Evolutionary conservation across 345 rosid species (phyloP).

Genomic region (Schrenkiella parvula): DNA sequence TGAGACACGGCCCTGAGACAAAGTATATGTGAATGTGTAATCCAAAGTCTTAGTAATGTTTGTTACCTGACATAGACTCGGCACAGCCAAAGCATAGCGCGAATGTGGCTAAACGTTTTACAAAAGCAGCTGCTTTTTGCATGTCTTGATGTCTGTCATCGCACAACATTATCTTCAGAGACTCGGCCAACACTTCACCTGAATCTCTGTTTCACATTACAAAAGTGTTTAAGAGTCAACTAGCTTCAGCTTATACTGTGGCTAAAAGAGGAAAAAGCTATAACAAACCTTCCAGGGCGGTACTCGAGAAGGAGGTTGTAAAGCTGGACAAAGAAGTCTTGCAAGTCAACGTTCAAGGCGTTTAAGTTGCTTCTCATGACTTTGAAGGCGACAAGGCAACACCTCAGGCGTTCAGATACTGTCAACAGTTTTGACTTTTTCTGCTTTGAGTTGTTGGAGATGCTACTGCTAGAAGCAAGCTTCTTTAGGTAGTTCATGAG

Average conservation of each 20-base stretch:
- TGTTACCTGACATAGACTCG: conserved; percentile 84
- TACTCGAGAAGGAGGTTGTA: conserved; percentile 86
- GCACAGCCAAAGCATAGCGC: conserved; percentile 79
- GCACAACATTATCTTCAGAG: conserved; percentile 87
- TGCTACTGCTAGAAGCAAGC: conserved; percentile 63
- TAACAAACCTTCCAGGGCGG: conserved; percentile 88
- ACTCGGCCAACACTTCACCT: conserved; percentile 83
- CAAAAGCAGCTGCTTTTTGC: conserved; percentile 98
- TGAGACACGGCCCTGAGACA: not conserved
- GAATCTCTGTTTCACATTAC: conserved; percentile 55
- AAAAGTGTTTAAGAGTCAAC: not conserved
- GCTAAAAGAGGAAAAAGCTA: not conserved
- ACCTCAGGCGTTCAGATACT: conserved; percentile 71
- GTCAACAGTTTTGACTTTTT: conserved; percentile 41
- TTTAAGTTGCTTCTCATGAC: conserved; percentile 94
- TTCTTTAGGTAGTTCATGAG: conserved; percentile 81
- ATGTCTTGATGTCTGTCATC: conserved; percentile 95
- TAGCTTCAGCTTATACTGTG: not conserved
- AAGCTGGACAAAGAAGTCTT: conserved; percentile 83
- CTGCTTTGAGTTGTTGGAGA: conserved; percentile 32
- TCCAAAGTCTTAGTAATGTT: not conserved
- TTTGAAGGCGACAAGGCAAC: conserved; percentile 94
- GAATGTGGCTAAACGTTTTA: conserved; percentile 83
- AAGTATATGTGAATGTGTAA: not conserved
- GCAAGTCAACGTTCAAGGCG: conserved; percentile 93